phyloP scores from a whole-genome alignment of 352 stramenopile genomes.

The Phytophthora rubi region DNA sequence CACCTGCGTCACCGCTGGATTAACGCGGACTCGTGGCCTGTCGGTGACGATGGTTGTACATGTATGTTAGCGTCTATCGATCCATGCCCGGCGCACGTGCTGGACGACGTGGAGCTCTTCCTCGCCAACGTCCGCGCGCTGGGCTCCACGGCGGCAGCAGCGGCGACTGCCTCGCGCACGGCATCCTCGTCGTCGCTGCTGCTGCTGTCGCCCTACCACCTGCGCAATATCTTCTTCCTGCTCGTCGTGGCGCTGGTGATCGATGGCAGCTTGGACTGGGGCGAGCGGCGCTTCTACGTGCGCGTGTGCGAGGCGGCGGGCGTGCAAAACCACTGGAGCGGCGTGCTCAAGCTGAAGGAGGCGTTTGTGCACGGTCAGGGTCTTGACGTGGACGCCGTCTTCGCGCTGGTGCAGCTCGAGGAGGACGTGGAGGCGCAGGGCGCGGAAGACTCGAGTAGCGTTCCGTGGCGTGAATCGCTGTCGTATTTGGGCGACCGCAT shows the following conservation, averaged over 20 bases:
- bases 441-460: conserved; percentile 25
- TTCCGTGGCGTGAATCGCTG: conserved; percentile 37
- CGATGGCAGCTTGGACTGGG: conserved; percentile 53
- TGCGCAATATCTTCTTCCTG: conserved; percentile 53
- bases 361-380: conserved; percentile 47
- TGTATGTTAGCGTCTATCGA: conserved; percentile 29
- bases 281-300: conserved; percentile 49
- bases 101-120: conserved; percentile 47
- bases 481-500: conserved; percentile 36
- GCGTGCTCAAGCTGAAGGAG: conserved; percentile 45
- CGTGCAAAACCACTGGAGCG: conserved; percentile 48
- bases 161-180: not conserved
- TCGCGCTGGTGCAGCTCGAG: conserved; percentile 40
- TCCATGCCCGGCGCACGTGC: conserved; percentile 34
- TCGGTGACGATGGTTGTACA: conserved; percentile 33
- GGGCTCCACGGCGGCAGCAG: conserved; percentile 1
- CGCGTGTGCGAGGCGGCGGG: conserved; percentile 45
- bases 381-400: conserved; percentile 42
- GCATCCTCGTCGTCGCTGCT: conserved; percentile 8
- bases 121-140: conserved; percentile 34
- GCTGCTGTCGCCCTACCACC: conserved; percentile 30
- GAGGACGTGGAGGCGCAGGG: conserved; percentile 4
- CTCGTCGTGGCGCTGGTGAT: conserved; percentile 53
- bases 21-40: conserved; percentile 41
- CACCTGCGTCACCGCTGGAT: conserved; percentile 52